A percentile compares a stretch with the other conserved stretches of the same genome.
These are phyloP conservation scores for Olyra latifolia DNA, from an alignment of 176 grass and related monocot genomes.

Conservation along the genomic window DNA sequence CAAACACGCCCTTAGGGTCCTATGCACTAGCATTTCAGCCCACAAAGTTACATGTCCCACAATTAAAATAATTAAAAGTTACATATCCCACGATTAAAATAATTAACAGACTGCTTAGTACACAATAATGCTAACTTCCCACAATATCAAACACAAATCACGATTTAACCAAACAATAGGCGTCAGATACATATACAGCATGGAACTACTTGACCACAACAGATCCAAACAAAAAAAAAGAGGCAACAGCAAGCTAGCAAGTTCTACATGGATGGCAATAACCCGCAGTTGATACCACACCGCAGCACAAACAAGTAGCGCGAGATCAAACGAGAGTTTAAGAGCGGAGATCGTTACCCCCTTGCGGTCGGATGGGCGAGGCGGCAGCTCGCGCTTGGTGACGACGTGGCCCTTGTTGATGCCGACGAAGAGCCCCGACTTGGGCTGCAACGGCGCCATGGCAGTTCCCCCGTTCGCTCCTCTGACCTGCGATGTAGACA, in stretches of 20 bases:
- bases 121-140: neutral
- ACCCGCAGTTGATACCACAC: neutral
- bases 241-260: neutral
- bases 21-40: neutral
- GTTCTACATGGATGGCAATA: neutral
- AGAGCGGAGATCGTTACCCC: constrained; percentile 34
- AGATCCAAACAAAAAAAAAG: neutral
- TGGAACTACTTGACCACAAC: neutral
- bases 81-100: neutral
- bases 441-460: constrained; percentile 61
- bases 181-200: too few species aligned
- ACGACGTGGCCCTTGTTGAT: constrained; percentile 68
- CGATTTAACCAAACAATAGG: neutral
- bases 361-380: constrained; percentile 59
- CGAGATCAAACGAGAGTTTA: neutral
- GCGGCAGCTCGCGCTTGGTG: constrained; percentile 61
- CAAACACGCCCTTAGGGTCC: too few species aligned
- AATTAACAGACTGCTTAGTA: too few species aligned
- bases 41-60: neutral
- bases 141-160: neutral
- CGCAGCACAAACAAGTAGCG: neutral
- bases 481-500: neutral
- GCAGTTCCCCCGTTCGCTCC: neutral
- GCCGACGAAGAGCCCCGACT: constrained; percentile 64
- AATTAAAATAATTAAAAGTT: neutral